Percentiles rank a stretch among this genome's conserved stretches.
Conservation (phyloP, 345 rosid species). For the Lepidium africanum region DNA sequence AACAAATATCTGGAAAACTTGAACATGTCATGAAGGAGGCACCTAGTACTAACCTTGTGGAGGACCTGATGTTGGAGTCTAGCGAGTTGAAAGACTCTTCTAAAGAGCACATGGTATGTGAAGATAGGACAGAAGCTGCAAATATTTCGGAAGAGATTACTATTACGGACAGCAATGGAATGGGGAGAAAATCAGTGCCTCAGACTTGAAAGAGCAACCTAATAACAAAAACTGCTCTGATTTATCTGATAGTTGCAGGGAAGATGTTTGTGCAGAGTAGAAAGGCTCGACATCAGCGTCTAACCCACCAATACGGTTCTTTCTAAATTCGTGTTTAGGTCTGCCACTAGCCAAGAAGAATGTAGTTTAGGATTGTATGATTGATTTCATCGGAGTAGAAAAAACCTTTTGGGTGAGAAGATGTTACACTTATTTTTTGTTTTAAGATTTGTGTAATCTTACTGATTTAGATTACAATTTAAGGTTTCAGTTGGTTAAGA, state of each 20-base stretch:
- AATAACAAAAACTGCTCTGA: conserved; percentile 12
- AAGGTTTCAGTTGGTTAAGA: not conserved
- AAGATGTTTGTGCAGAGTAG: conserved; percentile 24
- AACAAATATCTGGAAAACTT: not conserved
- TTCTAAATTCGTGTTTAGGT: not conserved
- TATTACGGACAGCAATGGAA: conserved; percentile 13
- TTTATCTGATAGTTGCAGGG: conserved; percentile 5
- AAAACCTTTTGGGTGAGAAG: not conserved
- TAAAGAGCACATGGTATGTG: conserved; percentile 21
- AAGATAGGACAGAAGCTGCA: conserved; percentile 25
- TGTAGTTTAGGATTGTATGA: not conserved
- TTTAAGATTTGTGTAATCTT: not conserved
- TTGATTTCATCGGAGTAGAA: not conserved
- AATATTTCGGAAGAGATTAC: conserved; percentile 8
- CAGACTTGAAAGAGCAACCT: conserved; percentile 23
- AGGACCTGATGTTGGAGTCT: conserved; percentile 16
- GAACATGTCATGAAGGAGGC: conserved; percentile 18
- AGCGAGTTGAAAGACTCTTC: conserved; percentile 26
- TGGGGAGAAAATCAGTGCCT: conserved; percentile 2
- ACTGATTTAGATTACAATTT: not conserved
- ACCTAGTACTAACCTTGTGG: conserved; percentile 16
- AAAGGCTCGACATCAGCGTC: conserved; percentile 18
- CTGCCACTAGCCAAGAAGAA: not conserved
- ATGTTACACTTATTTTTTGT: not conserved
- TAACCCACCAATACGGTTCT: conserved; percentile 31